Evolutionary conservation across 129 eudicot genomes (phyloP), one percentile per base, ranked within the genome.

Genomic region (Glebionis coronaria): DNA sequence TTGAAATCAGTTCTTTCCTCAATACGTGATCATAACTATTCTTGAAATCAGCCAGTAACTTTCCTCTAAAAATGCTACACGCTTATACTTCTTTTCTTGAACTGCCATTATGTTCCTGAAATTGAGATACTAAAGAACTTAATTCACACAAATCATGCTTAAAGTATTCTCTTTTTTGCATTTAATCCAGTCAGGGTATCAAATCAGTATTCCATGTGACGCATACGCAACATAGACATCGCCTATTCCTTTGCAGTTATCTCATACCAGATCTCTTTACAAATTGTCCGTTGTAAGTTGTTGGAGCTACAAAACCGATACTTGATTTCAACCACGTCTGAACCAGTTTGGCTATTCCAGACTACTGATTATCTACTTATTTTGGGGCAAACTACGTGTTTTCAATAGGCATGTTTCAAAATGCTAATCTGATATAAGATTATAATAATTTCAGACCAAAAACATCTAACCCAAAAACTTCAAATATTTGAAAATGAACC

Each of bases 231-330:
- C 19, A 88, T 82, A 50, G 96, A 88, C 31, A 83, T 9, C 23
- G 88, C 86, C 79, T 81, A 82, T 15, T 85, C 91, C 73, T 88
- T 88, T 21, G 78, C 65, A 66, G 85, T 69, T 65, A 85, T 88
- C 67, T 82, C 86, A 8, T 85, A 85, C 91, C 91, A 85, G 44
- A 85, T 67, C 9, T 85, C 91, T 77, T 88, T 89, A 44, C 81
- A 68, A 67, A 76, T 75, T 15, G 81, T 76, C 57, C 67, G 82
- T 40, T 76, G 69, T 46, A 73, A 69, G 44, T 51, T 67, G 1
- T 50, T 69, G 4, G 80, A 69, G 20, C 73, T 75, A 11, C 47
- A 55, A 63, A 82, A 23, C 46, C 72, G 74, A 55, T 82, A 76
- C 60, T 82, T 88, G 71, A 78, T 10, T 54, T 51, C 45, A 42